Evolutionary conservation across 208 protist genomes (phyloP), one percentile per base, ranked within the genome.

Genomic region (Wallacemonas sp.): DNA sequence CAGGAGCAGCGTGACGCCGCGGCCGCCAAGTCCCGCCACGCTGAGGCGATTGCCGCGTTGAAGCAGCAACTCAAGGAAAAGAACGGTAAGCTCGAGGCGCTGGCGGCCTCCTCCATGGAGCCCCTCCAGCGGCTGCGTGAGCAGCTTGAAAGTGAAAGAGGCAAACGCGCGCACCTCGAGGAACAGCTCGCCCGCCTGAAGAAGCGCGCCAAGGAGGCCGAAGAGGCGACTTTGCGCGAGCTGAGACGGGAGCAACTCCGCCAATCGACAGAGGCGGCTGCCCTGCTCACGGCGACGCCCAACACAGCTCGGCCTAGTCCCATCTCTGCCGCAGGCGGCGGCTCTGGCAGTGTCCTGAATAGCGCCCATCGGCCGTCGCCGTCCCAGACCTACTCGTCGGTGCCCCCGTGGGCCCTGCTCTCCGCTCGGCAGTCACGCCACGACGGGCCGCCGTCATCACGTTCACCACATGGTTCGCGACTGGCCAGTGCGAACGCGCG

Each of bases 121-220:
- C 85, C 86, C 11, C 62, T 96, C 26, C 83, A 93, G 72, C 74
- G 83, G 1, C 79, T 96, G 11, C 84, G 90, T 2, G 66, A 60
- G 58, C 90, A 96, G 67, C 83, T 96, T 12, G 90, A 93, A 39
- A 84, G 90, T n/a, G 90, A 96, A 77, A 79, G 86, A 0, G 72
- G 85, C 34, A 75, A 75, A 22, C 86, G 90, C 6, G 90, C 87
- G 0, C 60, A 61, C 4, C 67, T 93, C 14, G 86, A 96, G 74
- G 80, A 86, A 62, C 80, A 94, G 66, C 80, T 96, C 31, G 66
- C 39, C 22, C 66, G 55, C 15, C 85, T 86, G 66, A 90, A 91
- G 63, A 58, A 76, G 41, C 72, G 73, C 49, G 90, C 90, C n/a
- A 96, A 91, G 78, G 78, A 79, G 47, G 90, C 87, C 26, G 81